Conservation (phyloP, 2,329 filamentous ascomycete genomes). For the Tolypocladium sp. region DNA sequence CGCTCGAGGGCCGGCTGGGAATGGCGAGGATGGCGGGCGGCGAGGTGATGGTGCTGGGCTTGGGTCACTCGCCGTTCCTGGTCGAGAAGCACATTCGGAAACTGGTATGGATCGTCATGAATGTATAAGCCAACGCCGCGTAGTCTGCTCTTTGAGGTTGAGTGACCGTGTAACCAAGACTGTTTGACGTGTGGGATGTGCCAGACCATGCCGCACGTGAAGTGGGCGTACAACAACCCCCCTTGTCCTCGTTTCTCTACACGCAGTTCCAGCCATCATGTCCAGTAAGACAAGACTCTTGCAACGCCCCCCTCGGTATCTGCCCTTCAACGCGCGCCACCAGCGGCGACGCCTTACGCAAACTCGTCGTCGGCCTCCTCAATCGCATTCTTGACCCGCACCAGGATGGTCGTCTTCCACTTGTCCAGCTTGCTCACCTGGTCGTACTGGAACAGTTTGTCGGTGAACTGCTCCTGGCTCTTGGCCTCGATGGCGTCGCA, state of each 20-base stretch:
- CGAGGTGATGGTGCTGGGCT: neutral
- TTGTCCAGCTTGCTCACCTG: conserved; percentile 90
- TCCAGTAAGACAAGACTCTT: neutral
- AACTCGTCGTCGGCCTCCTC: conserved; percentile 44
- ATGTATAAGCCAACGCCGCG: neutral
- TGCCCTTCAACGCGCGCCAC: no score
- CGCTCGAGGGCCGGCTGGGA: no score
- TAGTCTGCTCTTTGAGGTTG: neutral
- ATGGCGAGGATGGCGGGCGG: no score
- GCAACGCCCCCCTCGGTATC: neutral
- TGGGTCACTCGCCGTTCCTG: neutral
- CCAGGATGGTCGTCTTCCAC: conserved; percentile 86
- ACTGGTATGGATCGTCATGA: neutral
- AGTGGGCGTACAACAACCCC: neutral
- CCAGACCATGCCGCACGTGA: neutral
- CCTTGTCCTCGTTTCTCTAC: neutral
- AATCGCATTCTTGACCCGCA: conserved; percentile 77
- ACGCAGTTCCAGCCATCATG: neutral
- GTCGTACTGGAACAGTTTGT: conserved; percentile 83
- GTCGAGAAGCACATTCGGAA: neutral
- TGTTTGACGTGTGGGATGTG: neutral
- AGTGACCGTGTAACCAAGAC: neutral
- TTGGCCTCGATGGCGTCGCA: conserved; percentile 64
- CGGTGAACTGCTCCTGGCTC: conserved; percentile 74
- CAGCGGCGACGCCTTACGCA: conserved; percentile 18